Conservation (phyloP, 805 yeast genomes). For the Lachancea meyersii region DNA sequence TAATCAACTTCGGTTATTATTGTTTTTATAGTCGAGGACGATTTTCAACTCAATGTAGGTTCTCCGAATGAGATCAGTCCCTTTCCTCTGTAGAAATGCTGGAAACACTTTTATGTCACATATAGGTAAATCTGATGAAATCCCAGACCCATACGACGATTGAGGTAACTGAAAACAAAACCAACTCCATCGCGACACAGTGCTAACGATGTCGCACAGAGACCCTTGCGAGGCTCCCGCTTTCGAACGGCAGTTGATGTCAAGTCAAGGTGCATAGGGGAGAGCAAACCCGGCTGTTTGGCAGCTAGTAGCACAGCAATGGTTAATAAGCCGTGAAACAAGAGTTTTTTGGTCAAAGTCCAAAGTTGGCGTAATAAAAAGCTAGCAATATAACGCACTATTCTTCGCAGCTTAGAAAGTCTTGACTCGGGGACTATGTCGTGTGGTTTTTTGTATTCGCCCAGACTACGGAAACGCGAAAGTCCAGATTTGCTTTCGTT, state of each 20-base stretch:
- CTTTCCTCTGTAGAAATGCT: too few species aligned
- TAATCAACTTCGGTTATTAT: too few species aligned
- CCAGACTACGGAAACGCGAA: neutral
- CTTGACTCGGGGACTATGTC: neutral
- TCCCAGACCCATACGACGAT: neutral
- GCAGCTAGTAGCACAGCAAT: conserved; percentile 2
- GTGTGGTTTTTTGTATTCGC: neutral
- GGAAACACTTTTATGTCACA: neutral
- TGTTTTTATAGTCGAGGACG: too few species aligned
- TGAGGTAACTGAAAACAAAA: neutral
- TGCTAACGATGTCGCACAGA: neutral
- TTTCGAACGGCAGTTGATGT: neutral
- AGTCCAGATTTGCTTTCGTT: conserved; percentile 13
- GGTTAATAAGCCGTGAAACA: neutral
- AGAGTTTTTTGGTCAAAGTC: neutral
- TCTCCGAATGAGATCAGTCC: too few species aligned
- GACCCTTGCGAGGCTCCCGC: neutral
- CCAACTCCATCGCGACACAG: conserved; percentile 1
- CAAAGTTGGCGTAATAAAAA: neutral
- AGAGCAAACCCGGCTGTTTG: neutral
- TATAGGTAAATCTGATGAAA: conserved; percentile 1
- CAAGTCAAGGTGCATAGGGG: conserved; percentile 2
- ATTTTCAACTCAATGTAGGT: too few species aligned
- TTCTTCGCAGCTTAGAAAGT: conserved; percentile 1
- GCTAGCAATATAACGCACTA: neutral